Percentiles rank a stretch among this genome's conserved stretches.
Conservation (phyloP, 257 asterid genomes). For the Ballota nigra region DNA sequence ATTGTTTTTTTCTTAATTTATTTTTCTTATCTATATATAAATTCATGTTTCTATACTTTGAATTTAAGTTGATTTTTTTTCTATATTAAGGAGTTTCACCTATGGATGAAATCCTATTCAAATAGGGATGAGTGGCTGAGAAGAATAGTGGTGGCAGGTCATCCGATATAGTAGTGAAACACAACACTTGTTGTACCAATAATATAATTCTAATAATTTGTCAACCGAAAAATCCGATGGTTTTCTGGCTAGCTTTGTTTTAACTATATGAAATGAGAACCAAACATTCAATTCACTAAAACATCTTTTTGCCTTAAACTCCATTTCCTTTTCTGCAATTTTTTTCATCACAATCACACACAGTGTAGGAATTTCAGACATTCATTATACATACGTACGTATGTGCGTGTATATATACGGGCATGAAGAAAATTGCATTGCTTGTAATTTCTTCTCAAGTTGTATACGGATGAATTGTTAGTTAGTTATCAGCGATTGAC, state of each 20-base stretch:
- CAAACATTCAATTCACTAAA: slow-evolving; percentile 39
- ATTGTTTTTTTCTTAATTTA: background rate
- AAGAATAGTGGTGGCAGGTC: slow-evolving; percentile 22
- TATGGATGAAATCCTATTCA: background rate
- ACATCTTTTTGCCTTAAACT: slow-evolving; percentile 34
- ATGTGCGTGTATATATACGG: background rate
- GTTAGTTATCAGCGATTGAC: background rate
- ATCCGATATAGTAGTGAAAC: slow-evolving; percentile 21
- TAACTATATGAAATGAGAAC: slow-evolving; percentile 29
- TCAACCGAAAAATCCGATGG: slow-evolving; percentile 39
- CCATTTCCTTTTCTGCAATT: slow-evolving; percentile 26
- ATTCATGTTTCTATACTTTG: background rate
- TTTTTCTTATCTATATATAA: background rate
- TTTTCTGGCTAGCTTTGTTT: slow-evolving; percentile 26
- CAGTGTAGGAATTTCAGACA: background rate
- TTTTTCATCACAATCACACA: slow-evolving; percentile 2
- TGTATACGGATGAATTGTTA: slow-evolving; percentile 14
- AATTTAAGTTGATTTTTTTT: background rate
- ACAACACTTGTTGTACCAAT: slow-evolving; percentile 11
- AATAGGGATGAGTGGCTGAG: background rate
- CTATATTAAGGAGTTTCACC: background rate
- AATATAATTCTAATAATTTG: background rate
- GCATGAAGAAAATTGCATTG: background rate
- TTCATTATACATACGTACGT: no score
- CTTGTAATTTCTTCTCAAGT: background rate